Evolutionary conservation across 345 rosid species (phyloP).

Genomic region (Erysimum cheiranthoides): DNA sequence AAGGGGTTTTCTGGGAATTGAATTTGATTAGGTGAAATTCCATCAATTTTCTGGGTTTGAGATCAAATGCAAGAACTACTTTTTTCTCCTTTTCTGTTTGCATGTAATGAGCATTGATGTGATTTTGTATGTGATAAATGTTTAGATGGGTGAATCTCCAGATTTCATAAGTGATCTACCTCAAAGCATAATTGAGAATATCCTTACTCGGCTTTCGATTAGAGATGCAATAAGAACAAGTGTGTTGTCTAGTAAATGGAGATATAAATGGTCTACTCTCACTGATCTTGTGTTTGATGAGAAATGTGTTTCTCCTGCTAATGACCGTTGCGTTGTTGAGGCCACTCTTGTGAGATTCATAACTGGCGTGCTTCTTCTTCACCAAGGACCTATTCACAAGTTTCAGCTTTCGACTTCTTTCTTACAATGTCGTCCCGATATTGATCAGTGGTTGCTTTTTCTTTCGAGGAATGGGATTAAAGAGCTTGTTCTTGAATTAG

Average conservation of each 20-base stretch:
- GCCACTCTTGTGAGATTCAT: constrained; percentile 64
- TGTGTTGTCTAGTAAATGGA: constrained; percentile 79
- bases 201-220: constrained; percentile 67
- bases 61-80: constrained; percentile 13
- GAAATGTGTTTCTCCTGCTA: constrained; percentile 48
- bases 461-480: constrained; percentile 78
- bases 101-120: constrained; percentile 1
- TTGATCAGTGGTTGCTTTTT: constrained; percentile 94
- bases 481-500: constrained; percentile 76
- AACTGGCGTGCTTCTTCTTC: constrained; percentile 73
- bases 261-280: constrained; percentile 76
- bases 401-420: constrained; percentile 70
- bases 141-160: constrained; percentile 55
- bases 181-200: constrained; percentile 78
- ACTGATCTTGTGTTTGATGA: constrained; percentile 82
- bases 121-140: not conserved
- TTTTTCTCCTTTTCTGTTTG: not conserved
- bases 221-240: constrained; percentile 83
- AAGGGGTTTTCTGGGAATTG: constrained; percentile 20
- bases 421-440: constrained; percentile 70
- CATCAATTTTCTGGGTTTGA: not conserved
- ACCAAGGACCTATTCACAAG: constrained; percentile 88
- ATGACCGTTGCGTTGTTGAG: constrained; percentile 50
- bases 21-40: not conserved
- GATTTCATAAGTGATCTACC: constrained; percentile 81